These are phyloP conservation scores for Endothia cerciana DNA, from an alignment of 2,329 filamentous ascomycete species.

Conservation along the genomic window DNA sequence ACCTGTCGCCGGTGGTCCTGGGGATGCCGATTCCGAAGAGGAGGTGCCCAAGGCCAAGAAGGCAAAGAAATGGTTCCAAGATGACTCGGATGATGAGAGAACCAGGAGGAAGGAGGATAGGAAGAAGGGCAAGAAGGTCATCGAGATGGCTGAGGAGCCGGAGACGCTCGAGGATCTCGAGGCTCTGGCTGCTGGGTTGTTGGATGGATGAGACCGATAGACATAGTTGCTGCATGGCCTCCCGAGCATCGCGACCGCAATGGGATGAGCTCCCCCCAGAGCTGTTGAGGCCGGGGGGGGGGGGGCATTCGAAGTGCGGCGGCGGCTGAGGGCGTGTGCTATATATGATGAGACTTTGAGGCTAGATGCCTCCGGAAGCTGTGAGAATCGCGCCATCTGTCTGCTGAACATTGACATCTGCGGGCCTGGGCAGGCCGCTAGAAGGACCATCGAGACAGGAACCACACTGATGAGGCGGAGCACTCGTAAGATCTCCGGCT, in stretches of 20 bases:
- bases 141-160: conserved; percentile 68
- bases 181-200: conserved; percentile 72
- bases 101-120: conserved; percentile 47
- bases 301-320: neutral
- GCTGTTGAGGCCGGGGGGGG: too few relatives aligned
- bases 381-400: too few relatives aligned
- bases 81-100: conserved; percentile 60
- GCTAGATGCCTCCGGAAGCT: neutral
- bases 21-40: conserved; percentile 31
- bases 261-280: neutral
- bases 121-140: conserved; percentile 56
- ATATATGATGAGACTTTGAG: neutral
- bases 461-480: too few relatives aligned
- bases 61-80: conserved; percentile 75
- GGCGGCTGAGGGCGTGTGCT: neutral
- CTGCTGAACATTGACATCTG: too few relatives aligned
- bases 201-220: conserved; percentile 49
- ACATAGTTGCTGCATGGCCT: neutral
- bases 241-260: neutral
- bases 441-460: too few relatives aligned
- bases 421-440: too few relatives aligned
- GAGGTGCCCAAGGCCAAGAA: conserved; percentile 62
- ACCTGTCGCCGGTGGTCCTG: conserved; percentile 43
- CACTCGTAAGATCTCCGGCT: too few relatives aligned
- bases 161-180: conserved; percentile 82